Evolutionary conservation across 2,329 filamentous ascomycete genomes (phyloP), one percentile per base, ranked within the genome.

Genomic region (Aphanocladium album): DNA sequence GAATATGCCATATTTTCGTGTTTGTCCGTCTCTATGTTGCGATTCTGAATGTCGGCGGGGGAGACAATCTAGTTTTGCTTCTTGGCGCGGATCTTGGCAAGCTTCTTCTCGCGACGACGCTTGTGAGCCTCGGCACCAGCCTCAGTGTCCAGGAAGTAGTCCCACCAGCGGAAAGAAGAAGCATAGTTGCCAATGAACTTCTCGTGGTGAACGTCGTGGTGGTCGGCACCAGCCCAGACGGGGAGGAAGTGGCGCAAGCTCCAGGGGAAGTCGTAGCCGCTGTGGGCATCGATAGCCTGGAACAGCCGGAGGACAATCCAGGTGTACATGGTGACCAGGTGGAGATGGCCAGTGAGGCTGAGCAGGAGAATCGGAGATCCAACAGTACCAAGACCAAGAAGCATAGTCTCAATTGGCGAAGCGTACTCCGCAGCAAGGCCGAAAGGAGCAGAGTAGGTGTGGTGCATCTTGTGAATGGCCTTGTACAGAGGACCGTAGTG

Each of bases 101-200:
- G 70, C 84, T 90, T 93, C 76, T 80, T 86, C 76, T 95, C 91
- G 62, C 92, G 85, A 72, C 93, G 88, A 72, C 83, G 84, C 86
- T 92, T 93, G 69, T 89, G 84, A 45, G 93, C 91, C 76, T 96
- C 93, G 41, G 90, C 85, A 57, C 90, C 91, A 65, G 91, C 91
- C 83, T 99, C 93, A 64, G 95, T 99, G 77, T 97, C 93, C 67
- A 98, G 83, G 68, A 88, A 75, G 75, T 89, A 96, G 79, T 99
- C 95, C 95, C 95, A 99, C 95, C 95, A 99, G 76, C 93, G 86
- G 86, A 99, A 99, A 81, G 91, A 96, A 73, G 92, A 96, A 56
- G 93, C 82, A 75, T 98, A 99, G 82, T 99, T 99, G 69, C 95
- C 95, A 65, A 99, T 92, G 79, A 99, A 99, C 74, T 92, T 91